Evolutionary conservation across 768 basidiomycete genomes (phyloP).

Genomic region (Tricholoma hemisulphureum): DNA sequence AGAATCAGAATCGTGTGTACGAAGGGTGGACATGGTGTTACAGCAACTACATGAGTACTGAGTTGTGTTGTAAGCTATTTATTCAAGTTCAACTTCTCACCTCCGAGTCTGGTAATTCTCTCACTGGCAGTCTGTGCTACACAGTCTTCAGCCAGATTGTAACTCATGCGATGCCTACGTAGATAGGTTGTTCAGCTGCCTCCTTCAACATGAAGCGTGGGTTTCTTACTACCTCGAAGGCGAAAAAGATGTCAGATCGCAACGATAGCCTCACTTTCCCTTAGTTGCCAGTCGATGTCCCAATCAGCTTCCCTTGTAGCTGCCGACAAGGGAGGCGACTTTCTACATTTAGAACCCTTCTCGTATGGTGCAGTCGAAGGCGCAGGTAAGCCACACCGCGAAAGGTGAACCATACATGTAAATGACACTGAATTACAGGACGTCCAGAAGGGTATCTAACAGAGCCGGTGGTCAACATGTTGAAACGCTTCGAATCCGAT

Average conservation of each 20-base stretch:
- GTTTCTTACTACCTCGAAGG: constrained; percentile 1
- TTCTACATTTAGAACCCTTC: background rate
- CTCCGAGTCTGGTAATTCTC: too few species aligned
- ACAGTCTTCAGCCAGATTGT: background rate
- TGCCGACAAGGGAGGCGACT: background rate
- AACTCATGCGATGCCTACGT: background rate
- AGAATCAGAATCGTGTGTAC: constrained; percentile 46
- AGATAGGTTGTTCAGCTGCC: background rate
- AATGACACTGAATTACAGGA: background rate
- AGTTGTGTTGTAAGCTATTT: constrained; percentile 1
- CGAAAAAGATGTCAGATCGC: background rate
- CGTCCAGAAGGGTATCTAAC: background rate
- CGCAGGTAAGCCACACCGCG: background rate
- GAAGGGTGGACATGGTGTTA: constrained; percentile 10
- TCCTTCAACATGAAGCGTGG: background rate
- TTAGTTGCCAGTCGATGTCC: background rate
- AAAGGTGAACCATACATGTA: background rate
- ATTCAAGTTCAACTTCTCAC: background rate
- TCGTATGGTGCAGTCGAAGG: background rate
- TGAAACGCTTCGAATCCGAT: constrained; percentile 1
- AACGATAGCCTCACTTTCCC: background rate
- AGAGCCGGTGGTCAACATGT: background rate
- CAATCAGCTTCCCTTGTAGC: background rate
- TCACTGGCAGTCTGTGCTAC: background rate
- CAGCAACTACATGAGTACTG: background rate